A percentile compares a stretch with the other conserved stretches of the same genome.
Evolutionary conservation across 352 stramenopile species (phyloP).

Genomic region (Pythium sukuiense): DNA sequence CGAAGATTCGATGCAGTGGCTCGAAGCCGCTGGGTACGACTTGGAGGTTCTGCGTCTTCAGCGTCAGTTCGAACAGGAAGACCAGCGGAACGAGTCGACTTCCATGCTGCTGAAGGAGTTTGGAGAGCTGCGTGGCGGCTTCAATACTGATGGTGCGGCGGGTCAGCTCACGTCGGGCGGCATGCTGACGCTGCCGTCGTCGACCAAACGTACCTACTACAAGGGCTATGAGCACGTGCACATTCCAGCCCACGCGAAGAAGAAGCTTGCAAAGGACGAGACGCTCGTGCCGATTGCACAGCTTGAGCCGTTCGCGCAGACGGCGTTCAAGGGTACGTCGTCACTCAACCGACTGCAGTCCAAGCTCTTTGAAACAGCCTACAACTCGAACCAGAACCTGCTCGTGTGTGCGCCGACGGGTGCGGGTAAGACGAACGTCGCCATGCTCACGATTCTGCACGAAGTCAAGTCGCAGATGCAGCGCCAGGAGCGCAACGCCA

Average conservation of each 20-base stretch:
- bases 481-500: constrained; percentile 32
- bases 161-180: constrained; percentile 65
- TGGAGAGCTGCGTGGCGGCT: constrained; percentile 63
- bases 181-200: constrained; percentile 49
- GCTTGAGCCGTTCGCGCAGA: constrained; percentile 75
- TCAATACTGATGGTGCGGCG: constrained; percentile 61
- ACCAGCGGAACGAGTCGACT: constrained; percentile 55
- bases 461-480: constrained; percentile 83
- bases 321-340: constrained; percentile 73
- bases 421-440: constrained; percentile 99
- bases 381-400: constrained; percentile 96
- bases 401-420: constrained; percentile 93
- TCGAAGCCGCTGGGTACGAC: constrained; percentile 79
- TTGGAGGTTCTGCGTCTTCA: constrained; percentile 73
- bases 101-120: constrained; percentile 80
- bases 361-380: constrained; percentile 96
- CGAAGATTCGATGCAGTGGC: constrained; percentile 56
- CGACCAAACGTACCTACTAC: constrained; percentile 70
- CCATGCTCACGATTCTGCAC: constrained; percentile 96
- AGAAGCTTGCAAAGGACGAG: constrained; percentile 53
- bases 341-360: constrained; percentile 98
- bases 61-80: constrained; percentile 68
- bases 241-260: constrained; percentile 72
- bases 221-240: constrained; percentile 86
- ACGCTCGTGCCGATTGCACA: constrained; percentile 59